phyloP scores from a whole-genome alignment of 306 rosid species.

The Sophora flavescens region DNA sequence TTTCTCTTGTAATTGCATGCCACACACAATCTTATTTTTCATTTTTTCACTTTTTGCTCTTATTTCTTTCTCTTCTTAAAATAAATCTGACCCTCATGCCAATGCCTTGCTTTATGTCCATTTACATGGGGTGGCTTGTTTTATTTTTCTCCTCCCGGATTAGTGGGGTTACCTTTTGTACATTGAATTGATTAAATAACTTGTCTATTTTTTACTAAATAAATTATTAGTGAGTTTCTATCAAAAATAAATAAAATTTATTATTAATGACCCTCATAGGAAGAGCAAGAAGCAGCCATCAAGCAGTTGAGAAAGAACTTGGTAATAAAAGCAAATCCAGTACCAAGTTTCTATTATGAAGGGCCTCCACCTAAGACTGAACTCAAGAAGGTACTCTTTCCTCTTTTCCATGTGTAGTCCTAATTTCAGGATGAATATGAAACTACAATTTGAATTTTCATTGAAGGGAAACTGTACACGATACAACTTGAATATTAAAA shows the following conservation, averaged over 20 bases:
- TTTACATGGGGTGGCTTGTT: background rate
- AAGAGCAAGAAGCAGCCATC: conserved; percentile 94
- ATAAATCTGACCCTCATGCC: conserved; percentile 5
- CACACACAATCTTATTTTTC: background rate
- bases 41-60: background rate
- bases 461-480: background rate
- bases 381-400: conserved; percentile 78
- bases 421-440: conserved; percentile 31
- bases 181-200: conserved; percentile 1
- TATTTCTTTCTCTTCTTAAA: background rate
- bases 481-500: background rate
- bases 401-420: background rate
- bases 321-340: conserved; percentile 95
- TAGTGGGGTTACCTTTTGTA: background rate
- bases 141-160: background rate
- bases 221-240: background rate
- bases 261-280: conserved; percentile 55
- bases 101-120: background rate
- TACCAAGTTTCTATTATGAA: conserved; percentile 93
- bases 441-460: conserved; percentile 11
- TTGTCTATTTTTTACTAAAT: conserved; percentile 22
- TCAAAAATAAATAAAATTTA: background rate
- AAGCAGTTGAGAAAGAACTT: conserved; percentile 84
- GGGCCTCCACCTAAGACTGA: conserved; percentile 91
- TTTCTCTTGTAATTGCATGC: conserved; percentile 9